A percentile compares a stretch with the other conserved stretches of the same genome.
Conservation (phyloP, 2,329 filamentous ascomycete species). For the Blumeriella jaapii region DNA sequence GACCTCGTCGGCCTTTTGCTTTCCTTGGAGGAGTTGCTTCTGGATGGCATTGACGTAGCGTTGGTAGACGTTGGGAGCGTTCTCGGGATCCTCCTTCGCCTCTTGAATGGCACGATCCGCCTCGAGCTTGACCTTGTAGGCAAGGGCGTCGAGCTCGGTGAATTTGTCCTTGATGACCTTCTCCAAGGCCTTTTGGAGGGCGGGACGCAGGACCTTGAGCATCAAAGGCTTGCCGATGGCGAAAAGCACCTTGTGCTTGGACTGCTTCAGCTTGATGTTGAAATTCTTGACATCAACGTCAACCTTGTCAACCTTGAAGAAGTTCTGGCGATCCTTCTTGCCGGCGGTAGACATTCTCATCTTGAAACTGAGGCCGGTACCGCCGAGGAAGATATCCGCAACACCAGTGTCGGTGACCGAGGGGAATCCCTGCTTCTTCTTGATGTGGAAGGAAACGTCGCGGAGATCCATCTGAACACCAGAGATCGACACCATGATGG, state of each 20-base stretch:
- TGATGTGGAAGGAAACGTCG: conserved; percentile 89
- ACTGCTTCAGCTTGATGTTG: conserved; percentile 84
- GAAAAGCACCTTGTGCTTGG: conserved; percentile 89
- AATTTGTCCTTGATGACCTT: conserved; percentile 80
- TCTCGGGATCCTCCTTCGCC: conserved; percentile 52
- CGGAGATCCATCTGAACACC: conserved; percentile 87
- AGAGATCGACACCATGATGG: conserved; percentile 69
- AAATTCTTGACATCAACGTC: conserved; percentile 65
- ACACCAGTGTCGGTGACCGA: conserved; percentile 78
- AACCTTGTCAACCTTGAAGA: conserved; percentile 91
- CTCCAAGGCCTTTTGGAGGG: conserved; percentile 77
- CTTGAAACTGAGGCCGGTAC: conserved; percentile 83
- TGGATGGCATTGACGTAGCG: conserved; percentile 71
- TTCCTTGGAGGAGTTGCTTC: conserved; percentile 60
- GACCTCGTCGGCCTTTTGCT: conserved; percentile 62
- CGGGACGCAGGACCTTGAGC: conserved; percentile 72
- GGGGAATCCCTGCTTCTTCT: conserved; percentile 89
- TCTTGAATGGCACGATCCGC: conserved; percentile 62
- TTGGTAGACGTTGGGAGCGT: conserved; percentile 72
- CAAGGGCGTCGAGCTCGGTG: conserved; percentile 58
- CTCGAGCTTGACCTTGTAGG: conserved; percentile 72
- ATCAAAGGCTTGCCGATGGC: conserved; percentile 75
- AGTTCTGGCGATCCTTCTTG: conserved; percentile 62
- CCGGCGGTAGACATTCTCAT: conserved; percentile 77
- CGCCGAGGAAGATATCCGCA: conserved; percentile 77